phyloP scores from a whole-genome alignment of 2,329 filamentous ascomycete species.

The Hawksworthiomyces lignivorus region DNA sequence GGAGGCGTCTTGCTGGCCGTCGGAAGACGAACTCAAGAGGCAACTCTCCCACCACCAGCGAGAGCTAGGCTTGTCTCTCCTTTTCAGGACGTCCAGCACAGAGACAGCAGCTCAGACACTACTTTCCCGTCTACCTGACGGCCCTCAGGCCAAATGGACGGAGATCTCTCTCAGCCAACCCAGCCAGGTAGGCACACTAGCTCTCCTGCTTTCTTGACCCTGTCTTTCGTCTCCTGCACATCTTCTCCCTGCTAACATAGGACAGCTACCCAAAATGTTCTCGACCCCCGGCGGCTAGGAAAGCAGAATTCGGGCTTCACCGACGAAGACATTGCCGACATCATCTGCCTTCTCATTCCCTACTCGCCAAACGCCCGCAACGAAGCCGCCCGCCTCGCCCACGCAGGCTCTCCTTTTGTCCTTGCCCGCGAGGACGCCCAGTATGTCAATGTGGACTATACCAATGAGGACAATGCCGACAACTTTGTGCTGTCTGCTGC shows the following conservation, averaged over 20 bases:
- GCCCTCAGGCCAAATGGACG: conserved; percentile 13
- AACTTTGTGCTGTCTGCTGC: conserved; percentile 44
- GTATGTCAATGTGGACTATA: conserved; percentile 43
- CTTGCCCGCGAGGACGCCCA: conserved; percentile 41
- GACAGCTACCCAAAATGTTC: conserved; percentile 64
- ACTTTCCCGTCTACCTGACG: background rate
- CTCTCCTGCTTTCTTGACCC: background rate
- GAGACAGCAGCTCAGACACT: too few species aligned
- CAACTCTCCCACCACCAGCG: too few species aligned
- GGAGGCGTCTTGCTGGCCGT: background rate
- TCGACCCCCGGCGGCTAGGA: conserved; percentile 73
- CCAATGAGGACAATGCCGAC: conserved; percentile 40
- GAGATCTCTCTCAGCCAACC: conserved; percentile 15
- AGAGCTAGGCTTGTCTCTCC: too few species aligned
- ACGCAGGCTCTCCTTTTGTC: conserved; percentile 40
- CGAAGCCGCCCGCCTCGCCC: conserved; percentile 53
- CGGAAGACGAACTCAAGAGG: too few species aligned
- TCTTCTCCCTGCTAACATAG: conserved; percentile 1
- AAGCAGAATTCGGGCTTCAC: conserved; percentile 75
- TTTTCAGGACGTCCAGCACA: too few species aligned
- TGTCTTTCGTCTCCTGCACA: background rate
- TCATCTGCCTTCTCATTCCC: conserved; percentile 82
- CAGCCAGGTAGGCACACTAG: conserved; percentile 12
- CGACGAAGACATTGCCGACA: conserved; percentile 76
- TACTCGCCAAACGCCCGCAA: conserved; percentile 63